These are phyloP conservation scores for Lactifluus piperatus DNA, from an alignment of 768 basidiomycete species.

Conservation along the genomic window DNA sequence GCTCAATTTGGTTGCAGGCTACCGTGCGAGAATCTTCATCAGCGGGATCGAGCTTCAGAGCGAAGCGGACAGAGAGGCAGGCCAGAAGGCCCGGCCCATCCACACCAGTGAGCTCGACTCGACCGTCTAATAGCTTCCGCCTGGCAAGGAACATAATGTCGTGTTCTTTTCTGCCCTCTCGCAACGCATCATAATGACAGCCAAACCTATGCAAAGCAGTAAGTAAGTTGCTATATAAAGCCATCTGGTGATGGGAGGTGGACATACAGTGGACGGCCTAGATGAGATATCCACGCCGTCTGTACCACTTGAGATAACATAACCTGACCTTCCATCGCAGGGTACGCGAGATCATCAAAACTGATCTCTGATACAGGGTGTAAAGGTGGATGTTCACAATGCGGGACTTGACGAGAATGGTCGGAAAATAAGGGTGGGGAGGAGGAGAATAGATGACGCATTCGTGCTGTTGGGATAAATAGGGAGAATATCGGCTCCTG, in stretches of 20 bases:
- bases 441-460: not conserved
- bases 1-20: not conserved
- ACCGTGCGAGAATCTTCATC: not conserved
- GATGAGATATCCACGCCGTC: not conserved
- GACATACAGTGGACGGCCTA: not conserved
- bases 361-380: not conserved
- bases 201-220: not conserved
- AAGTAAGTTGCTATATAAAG: not conserved
- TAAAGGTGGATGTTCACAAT: no score
- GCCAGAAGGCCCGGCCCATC: not conserved
- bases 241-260: not conserved
- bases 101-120: no score
- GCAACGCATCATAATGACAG: not conserved
- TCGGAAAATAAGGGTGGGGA: no score
- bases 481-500: not conserved
- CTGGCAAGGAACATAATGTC: not conserved
- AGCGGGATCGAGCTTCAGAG: not conserved
- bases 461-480: not conserved
- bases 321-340: not conserved
- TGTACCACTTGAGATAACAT: not conserved
- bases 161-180: not conserved
- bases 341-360: not conserved
- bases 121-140: not conserved
- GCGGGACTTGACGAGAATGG: not conserved
- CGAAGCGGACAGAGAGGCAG: not conserved